Base-by-base conservation (phyloP, 805 yeast genomes). In the Saccharomyces paradoxus region DNA sequence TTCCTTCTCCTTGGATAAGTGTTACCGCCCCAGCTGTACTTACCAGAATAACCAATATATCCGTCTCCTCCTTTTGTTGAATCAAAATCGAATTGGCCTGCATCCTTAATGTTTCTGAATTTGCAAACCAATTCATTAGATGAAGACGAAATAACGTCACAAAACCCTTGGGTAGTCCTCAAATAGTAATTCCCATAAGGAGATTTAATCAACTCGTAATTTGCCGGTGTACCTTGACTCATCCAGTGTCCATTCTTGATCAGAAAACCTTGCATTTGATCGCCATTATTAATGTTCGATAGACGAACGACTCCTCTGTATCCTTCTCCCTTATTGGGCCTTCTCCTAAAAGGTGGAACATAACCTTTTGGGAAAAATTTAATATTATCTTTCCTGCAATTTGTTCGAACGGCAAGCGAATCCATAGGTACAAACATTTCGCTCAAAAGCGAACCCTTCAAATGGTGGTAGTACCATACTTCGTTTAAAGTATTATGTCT, bases 241-340 rank as follows among this genome's bases (percentile, higher is more conserved):
- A 85, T 88, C 94, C 96, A 91, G 60, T 82, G 79, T 3, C 99
- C 99, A 63, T 81, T 87, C 56, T 87, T 81, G 63, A 91, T 92
- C 55, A 92, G 64, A 61, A 69, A 75, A 1, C 89, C 90, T 12
- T 31, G 29, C 6, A 26, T 22, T 50, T 66, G 57, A 1, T 60
- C 53, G 22, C 65, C 62, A 32, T 67, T 63, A 17, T 76, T 78
- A 26, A 71, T 68, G 26, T 17, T 49, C 5, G 32, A 37, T 22
- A 31, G 14, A 22, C 44, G 32, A 31, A 49, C 22, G 64, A 57
- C 17, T 44, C 55, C 46, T 9, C 52, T 51, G n/a, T 50, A 49
- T 9, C 57, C 48, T 10, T 12, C 24, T 63, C 30, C 50, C 66
- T 61, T n/a, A 70, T 52, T 14, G 61, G 54, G 12, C 70, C 71